Evolutionary conservation across 208 protist genomes (phyloP), one percentile per base, ranked within the genome.

Genomic region (Leishmania arabica): DNA sequence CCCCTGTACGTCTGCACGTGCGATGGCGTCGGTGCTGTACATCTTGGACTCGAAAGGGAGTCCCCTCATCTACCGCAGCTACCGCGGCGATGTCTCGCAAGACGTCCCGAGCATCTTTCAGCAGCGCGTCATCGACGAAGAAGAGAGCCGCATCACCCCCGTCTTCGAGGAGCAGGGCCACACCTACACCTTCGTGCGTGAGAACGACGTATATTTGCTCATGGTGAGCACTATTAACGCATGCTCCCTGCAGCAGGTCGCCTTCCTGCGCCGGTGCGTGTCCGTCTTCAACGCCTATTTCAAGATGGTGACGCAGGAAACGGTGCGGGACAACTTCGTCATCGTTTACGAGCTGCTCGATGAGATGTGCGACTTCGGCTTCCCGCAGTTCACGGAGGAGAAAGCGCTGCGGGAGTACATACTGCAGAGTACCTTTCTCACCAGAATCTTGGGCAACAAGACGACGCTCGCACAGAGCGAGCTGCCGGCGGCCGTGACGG

Each of bases 291-390:
- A 97, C 53, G 84, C 78, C 58, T 99, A 99, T 90, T 99, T 99
- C 86, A 97, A 96, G 79, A 86, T 90, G 1, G 90, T 99, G 53
- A 96, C 97, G 58, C 98, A 99, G 85, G 98, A 99, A 27, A 94
- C 91, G 40, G 93, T 99, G 56, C 89, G 93, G 58, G 98, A 99
- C 83, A 99, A 99, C 91, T 99, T 99, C 84, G 94, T 99, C 49
- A 98, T 99, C 64, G 91, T 99, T 37, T 99, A 99, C 87, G 99
- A 99, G 88, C 90, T 99, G 47, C 90, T 99, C 21, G 99, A 99
- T 84, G 98, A 99, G 90, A 99, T 99, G 78, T 92, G 99, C 77
- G 99, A 99, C 92, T 99, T 99, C 95, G 99, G 99, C 40, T 99
- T 99, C 75, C 99, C 99, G 56, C 99, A 99, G 92, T 99, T 94